Base-by-base conservation (phyloP, 1,284 basidiomycete species). In the Heterobasidion annosum region DNA sequence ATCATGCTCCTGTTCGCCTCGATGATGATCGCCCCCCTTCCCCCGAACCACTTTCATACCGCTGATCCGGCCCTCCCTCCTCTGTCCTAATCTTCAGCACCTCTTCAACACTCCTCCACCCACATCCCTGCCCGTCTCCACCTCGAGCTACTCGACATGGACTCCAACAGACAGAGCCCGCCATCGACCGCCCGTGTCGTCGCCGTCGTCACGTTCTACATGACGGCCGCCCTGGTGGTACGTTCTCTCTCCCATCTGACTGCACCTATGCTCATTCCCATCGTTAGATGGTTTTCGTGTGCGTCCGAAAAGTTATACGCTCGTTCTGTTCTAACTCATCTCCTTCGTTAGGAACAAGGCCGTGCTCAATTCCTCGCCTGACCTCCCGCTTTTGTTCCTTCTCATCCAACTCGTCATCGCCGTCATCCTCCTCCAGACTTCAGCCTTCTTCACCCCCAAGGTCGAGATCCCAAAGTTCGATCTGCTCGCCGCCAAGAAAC, bases 181-280 rank as follows among this genome's bases (percentile, higher is more conserved):
- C 59, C 57, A 64, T 67, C 61, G 64, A 70, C 56, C 57, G 73
- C 62, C 56, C 73, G 83, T 65, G 82, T 90, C 52, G 80, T 82
- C 12, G 77, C 68, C n/a, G 87, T 89, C 37, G 86, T 90, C 57
- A 62, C 73, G 8, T 91, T 90, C 68, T 90, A 89, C 73, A 88
- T 90, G 85, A 66, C 68, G 19, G 78, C 86, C 5, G 86, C 87
- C 2, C 70, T 91, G 8, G 77, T 87, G 50, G 84, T 88, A 66
- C 66, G 83, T 75, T 13, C 15, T 4, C 25, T 25, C 25, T 25
- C 51, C n/a, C 18, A 13, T 25, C 34, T 43, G 8, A 18, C 15
- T 54, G 32, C 55, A 52, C 48, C 47, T 55, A 49, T 32, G 33
- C 44, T 48, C 50, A n/a, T 37, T 40, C 13, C 34, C 44, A 32